Conservation (phyloP, 2,329 filamentous ascomycete genomes). For the Alternaria ethzedia region DNA sequence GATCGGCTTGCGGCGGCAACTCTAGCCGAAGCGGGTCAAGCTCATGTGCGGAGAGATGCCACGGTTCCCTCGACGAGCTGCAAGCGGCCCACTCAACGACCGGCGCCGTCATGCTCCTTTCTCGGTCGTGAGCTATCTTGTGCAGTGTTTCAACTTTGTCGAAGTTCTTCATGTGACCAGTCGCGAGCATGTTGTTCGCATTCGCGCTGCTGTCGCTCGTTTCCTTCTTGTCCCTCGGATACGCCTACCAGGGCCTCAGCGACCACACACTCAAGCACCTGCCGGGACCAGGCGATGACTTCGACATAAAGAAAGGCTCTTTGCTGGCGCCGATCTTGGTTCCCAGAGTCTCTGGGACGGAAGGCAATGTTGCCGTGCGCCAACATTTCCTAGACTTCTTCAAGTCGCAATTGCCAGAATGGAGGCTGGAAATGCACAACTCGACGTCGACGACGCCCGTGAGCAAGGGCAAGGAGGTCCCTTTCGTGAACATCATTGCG, state of each 20-base stretch:
- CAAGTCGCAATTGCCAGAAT: slow-evolving; percentile 73
- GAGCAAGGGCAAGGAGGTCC: slow-evolving; percentile 73
- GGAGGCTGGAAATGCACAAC: slow-evolving; percentile 85
- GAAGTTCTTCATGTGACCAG: slow-evolving; percentile 17
- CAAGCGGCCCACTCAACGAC: neutral
- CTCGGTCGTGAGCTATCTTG: neutral
- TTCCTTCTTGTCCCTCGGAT: slow-evolving; percentile 32
- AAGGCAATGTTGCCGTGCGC: slow-evolving; percentile 76
- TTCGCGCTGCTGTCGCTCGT: slow-evolving; percentile 31
- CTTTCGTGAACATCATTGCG: slow-evolving; percentile 87
- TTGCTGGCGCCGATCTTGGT: slow-evolving; percentile 87
- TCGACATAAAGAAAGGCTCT: slow-evolving; percentile 78
- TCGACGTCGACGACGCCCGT: slow-evolving; percentile 82
- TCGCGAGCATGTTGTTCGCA: slow-evolving; percentile 24
- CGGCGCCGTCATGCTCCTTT: slow-evolving; percentile 1
- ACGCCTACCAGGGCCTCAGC: slow-evolving; percentile 68
- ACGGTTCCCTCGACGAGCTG: slow-evolving; percentile 2
- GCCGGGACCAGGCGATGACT: slow-evolving; percentile 73
- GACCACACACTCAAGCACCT: slow-evolving; percentile 76
- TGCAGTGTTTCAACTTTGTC: neutral
- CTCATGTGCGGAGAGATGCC: neutral
- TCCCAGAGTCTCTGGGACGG: slow-evolving; percentile 85
- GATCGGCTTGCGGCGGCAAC: neutral
- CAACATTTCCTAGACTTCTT: slow-evolving; percentile 90
- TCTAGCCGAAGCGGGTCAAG: neutral